These are phyloP conservation scores for Oenanthe javanica DNA, from an alignment of 140 eudicot species.

Conservation along the genomic window DNA sequence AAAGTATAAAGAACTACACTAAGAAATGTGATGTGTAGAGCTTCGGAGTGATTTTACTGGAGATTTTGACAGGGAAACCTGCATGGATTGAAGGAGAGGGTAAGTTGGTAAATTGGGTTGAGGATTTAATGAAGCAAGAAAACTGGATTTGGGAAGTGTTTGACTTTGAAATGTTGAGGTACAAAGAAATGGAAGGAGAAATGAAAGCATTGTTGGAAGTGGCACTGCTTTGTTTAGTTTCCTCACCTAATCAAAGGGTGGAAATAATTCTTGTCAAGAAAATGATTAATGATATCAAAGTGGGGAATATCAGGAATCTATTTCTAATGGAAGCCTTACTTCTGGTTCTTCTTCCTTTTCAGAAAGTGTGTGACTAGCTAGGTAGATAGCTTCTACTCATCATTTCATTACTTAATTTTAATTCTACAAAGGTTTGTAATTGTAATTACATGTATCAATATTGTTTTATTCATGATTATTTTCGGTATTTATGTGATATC, in stretches of 20 bases:
- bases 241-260: constrained; percentile 33
- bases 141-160: constrained; percentile 47
- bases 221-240: constrained; percentile 41
- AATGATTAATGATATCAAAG: constrained; percentile 34
- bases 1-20: constrained; percentile 18
- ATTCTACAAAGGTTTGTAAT: background rate
- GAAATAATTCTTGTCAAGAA: constrained; percentile 30
- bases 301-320: background rate
- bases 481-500: too few relatives aligned
- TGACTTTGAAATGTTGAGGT: constrained; percentile 50
- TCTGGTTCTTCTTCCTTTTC: constrained; percentile 5
- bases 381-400: background rate
- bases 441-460: background rate
- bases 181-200: constrained; percentile 46
- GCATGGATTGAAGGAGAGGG: constrained; percentile 23
- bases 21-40: constrained; percentile 47
- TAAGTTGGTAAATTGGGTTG: constrained; percentile 41
- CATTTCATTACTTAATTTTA: background rate
- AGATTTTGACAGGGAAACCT: constrained; percentile 46
- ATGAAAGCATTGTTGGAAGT: constrained; percentile 35
- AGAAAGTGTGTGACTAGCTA: background rate
- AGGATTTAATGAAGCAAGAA: constrained; percentile 27
- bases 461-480: background rate
- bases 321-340: background rate
- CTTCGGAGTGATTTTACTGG: constrained; percentile 45